Conservation (phyloP, 2,329 filamentous ascomycete species). For the Zymoseptoria passerinii region DNA sequence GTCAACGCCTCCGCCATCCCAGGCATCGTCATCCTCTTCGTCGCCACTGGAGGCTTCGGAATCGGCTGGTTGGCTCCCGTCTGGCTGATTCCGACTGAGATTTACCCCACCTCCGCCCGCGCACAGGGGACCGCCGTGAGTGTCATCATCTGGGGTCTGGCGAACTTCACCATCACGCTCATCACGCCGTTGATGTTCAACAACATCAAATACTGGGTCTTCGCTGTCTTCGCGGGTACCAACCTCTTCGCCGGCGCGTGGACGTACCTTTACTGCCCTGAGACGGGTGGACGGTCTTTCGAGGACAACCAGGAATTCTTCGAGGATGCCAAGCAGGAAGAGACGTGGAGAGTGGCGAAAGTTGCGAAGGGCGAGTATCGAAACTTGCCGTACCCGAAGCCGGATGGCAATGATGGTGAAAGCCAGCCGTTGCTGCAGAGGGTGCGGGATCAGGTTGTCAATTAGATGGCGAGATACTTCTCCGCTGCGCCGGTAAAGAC, state of each 20-base stretch:
- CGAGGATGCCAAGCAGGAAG: conserved; percentile 42
- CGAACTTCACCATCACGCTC: conserved; percentile 51
- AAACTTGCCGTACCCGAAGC: conserved; percentile 36
- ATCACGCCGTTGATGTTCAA: conserved; percentile 53
- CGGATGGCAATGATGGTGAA: conserved; percentile 36
- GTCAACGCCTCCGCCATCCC: conserved; percentile 40
- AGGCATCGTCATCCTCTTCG: conserved; percentile 46
- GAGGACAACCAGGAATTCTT: conserved; percentile 56
- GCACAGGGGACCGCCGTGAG: conserved; percentile 48
- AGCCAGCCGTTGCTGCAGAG: conserved; percentile 39
- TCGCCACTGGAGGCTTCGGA: conserved; percentile 53
- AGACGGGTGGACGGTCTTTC: conserved; percentile 50
- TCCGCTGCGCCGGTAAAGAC: not conserved
- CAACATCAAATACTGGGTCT: conserved; percentile 51
- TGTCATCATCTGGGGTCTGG: conserved; percentile 49
- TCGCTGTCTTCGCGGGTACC: conserved; percentile 48
- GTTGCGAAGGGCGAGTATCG: conserved; percentile 46
- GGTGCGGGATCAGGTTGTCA: conserved; percentile 34
- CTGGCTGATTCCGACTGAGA: conserved; percentile 54
- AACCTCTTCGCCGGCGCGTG: conserved; percentile 48
- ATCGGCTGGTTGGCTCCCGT: conserved; percentile 53
- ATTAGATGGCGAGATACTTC: not conserved
- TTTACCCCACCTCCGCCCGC: conserved; percentile 47
- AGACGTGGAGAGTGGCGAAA: conserved; percentile 47
- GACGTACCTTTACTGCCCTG: conserved; percentile 47